phyloP scores from a whole-genome alignment of 2,329 filamentous ascomycete genomes.

The Trichoderma lentiforme region DNA sequence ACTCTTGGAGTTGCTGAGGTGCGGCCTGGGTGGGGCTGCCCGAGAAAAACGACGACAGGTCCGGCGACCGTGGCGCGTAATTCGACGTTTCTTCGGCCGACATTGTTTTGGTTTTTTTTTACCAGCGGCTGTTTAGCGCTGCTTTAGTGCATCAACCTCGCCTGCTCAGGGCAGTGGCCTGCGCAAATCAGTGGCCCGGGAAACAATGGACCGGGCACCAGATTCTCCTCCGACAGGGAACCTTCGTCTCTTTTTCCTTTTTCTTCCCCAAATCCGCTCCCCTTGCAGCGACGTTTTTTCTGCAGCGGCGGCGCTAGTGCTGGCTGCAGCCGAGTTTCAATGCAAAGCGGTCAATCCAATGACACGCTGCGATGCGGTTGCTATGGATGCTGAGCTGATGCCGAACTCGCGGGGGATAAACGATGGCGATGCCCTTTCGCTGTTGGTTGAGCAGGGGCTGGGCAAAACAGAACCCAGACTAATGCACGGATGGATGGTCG shows the following conservation, averaged over 20 bases:
- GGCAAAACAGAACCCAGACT: background rate
- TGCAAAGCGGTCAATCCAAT: background rate
- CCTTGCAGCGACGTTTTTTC: background rate
- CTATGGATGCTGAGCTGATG: background rate
- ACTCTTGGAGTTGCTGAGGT: slow-evolving; percentile 34
- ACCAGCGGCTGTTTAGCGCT: slow-evolving; percentile 11
- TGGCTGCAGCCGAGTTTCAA: background rate
- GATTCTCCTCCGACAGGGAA: background rate
- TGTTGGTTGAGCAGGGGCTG: background rate
- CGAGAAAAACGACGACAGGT: slow-evolving; percentile 55
- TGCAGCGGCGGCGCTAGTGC: background rate
- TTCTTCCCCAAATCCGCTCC: background rate
- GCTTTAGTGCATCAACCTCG: slow-evolving; percentile 9
- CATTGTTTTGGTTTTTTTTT: slow-evolving; percentile 28
- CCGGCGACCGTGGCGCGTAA: slow-evolving; percentile 58
- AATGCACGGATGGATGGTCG: background rate
- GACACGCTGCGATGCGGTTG: background rate
- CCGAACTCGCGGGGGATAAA: background rate
- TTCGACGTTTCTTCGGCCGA: slow-evolving; percentile 46
- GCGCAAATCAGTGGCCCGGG: background rate
- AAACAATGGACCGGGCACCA: slow-evolving; percentile 4
- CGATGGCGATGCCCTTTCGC: background rate
- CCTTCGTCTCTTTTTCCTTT: background rate
- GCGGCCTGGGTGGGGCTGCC: slow-evolving; percentile 35
- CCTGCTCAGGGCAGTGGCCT: slow-evolving; percentile 3